These are phyloP conservation scores for Mallotus nudiflorus DNA, from an alignment of 345 rosid species.

Conservation along the genomic window DNA sequence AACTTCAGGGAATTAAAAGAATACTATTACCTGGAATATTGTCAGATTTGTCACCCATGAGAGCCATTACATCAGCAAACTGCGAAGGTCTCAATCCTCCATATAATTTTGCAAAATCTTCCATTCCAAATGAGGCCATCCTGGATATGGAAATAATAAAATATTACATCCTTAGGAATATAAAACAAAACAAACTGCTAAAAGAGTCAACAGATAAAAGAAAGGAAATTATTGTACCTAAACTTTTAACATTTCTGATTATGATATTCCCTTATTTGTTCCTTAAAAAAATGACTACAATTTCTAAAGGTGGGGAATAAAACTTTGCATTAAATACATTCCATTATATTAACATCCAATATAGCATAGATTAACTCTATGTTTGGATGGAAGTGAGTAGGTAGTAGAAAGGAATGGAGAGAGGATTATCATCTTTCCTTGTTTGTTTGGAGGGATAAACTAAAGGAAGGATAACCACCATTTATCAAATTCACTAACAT, in stretches of 20 bases:
- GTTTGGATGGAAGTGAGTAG: no score
- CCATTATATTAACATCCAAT: no score
- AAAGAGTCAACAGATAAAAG: neutral
- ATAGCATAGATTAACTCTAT: no score
- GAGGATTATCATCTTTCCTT: no score
- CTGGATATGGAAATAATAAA: slow-evolving; percentile 45
- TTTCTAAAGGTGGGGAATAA: no score
- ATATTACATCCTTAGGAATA: neutral
- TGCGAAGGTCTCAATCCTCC: slow-evolving; percentile 76
- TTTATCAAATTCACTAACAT: no score
- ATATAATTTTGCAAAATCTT: slow-evolving; percentile 80
- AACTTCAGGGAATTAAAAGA: neutral
- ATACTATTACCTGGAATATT: slow-evolving; percentile 75
- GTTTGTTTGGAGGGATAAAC: no score
- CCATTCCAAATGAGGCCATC: slow-evolving; percentile 91
- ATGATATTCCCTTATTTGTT: neutral
- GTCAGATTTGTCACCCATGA: slow-evolving; percentile 82
- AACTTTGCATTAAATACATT: no score
- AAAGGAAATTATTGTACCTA: neutral
- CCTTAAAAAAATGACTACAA: neutral
- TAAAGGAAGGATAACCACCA: no score
- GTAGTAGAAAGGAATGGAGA: no score
- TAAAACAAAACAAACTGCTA: neutral
- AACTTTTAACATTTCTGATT: neutral
- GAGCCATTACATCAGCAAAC: slow-evolving; percentile 80